These are phyloP conservation scores for Encephalitozoon hellem DNA, from an alignment of 371 early-diverging fungal species.

Conservation along the genomic window DNA sequence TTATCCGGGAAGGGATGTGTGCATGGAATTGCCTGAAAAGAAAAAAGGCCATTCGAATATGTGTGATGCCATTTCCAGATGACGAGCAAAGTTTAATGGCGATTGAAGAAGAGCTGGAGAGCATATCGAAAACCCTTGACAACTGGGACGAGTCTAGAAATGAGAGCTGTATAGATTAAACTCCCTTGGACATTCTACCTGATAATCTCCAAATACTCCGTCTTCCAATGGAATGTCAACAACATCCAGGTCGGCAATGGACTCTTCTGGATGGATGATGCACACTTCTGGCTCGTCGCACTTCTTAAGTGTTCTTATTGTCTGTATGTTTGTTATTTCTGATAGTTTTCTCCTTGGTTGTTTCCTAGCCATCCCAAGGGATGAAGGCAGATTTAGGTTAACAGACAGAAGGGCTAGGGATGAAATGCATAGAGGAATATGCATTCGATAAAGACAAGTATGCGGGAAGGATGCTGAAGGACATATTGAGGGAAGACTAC, in stretches of 20 bases:
- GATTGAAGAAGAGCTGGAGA: not conserved
- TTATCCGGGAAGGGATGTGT: not conserved
- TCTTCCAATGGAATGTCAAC: not conserved
- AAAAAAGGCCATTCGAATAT: not conserved
- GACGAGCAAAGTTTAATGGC: not conserved
- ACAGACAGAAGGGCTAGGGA: not conserved
- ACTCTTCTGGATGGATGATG: not conserved
- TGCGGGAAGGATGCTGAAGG: not conserved
- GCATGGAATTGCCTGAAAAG: not conserved
- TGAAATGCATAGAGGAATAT: not conserved
- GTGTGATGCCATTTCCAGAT: constrained; percentile 2
- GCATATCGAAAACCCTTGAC: not conserved
- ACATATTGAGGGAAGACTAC: not conserved
- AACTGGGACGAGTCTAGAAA: not conserved
- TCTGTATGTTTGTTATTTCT: not conserved
- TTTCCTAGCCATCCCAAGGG: not conserved
- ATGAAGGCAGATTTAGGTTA: not conserved
- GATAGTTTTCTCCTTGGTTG: not conserved
- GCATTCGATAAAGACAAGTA: not conserved
- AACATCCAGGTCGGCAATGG: not conserved
- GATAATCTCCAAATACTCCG: not conserved
- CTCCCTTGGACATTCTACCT: not conserved
- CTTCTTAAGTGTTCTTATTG: not conserved
- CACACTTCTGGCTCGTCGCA: not conserved
- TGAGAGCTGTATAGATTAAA: not conserved